phyloP scores from a whole-genome alignment of 805 yeast species.

The Barnettozyma wickerhamii region DNA sequence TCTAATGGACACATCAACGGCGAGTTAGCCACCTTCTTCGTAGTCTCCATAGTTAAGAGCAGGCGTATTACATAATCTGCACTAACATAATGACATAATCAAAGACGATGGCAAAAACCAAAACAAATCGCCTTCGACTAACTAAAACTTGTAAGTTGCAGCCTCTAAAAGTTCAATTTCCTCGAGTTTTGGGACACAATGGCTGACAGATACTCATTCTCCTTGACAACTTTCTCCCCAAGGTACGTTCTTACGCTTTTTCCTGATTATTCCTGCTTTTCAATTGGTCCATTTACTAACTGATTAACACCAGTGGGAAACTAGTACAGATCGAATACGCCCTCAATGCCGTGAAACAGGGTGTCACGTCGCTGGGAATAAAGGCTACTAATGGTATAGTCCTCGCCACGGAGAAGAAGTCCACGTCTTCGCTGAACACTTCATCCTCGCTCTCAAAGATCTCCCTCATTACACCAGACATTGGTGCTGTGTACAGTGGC shows the following conservation, averaged over 20 bases:
- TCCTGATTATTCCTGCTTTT: too few relatives aligned
- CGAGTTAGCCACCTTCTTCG: too few relatives aligned
- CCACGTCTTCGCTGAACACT: constrained; percentile 72
- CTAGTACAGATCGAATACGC: constrained; percentile 98
- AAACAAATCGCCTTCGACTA: neutral
- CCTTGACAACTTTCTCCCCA: constrained; percentile 96
- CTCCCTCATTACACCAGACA: constrained; percentile 83
- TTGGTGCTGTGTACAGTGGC: constrained; percentile 95
- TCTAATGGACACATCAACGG: too few relatives aligned
- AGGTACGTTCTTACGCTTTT: constrained; percentile 39
- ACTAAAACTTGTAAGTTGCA: too few relatives aligned
- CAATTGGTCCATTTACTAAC: constrained; percentile 10
- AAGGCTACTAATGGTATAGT: constrained; percentile 94
- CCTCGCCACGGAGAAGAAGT: constrained; percentile 92
- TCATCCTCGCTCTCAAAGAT: constrained; percentile 74
- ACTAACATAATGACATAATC: neutral
- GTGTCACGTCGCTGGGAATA: constrained; percentile 95
- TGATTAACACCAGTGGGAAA: constrained; percentile 67
- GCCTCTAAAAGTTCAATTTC: too few relatives aligned
- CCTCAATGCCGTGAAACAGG: constrained; percentile 93
- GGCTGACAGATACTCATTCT: constrained; percentile 98
- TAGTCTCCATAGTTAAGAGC: too few relatives aligned
- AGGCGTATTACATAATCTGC: too few relatives aligned
- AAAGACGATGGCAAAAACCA: constrained; percentile 13
- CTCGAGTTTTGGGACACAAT: constrained; percentile 32